Base-by-base conservation (phyloP, 768 basidiomycete genomes). In the Kwoniella europaea region DNA sequence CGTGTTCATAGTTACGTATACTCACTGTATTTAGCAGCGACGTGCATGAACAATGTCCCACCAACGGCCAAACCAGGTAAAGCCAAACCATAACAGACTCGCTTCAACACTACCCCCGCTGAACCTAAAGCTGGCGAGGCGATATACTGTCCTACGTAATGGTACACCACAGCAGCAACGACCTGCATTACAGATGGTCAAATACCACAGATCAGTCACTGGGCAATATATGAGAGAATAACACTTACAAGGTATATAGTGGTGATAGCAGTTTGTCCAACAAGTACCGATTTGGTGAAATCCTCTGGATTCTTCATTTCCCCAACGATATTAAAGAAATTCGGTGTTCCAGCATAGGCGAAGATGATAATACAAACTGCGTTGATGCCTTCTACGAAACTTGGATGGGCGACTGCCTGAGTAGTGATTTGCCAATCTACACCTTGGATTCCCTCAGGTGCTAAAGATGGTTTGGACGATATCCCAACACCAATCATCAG, bases 301-400 rank as follows among this genome's bases (percentile, higher is more conserved):
- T 83, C 76, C 41, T 72, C 71, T 4, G 78, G 82, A 58, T 80
- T 67, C 46, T 72, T 69, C 84, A 85, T 84, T 74, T 85, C 85
- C 16, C 82, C 81, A 50, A 79, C 74, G 50, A 84, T 71, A 61
- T 66, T 66, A 56, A 76, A 63, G 56, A 76, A 76, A 42, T 72
- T 74, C 1, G 78, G 74, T n/a, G 67, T 76, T 4, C 79, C 80
- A 27, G 76, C 74, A 65, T 76, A 85, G 1, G 82, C 76, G 61
- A 84, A 79, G 57, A 84, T 71, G 62, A 85, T 59, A 56, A 79
- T 78, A 24, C 67, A 73, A 57, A 83, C 70, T 22, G 82, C 82
- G 57, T 80, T 82, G 75, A 85, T 83, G 15, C 78, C 76, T n/a
- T 72, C 71, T 4, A 77, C 71, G 52, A 79, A 79, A 9, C 63